Evolutionary conservation across 2,329 filamentous ascomycete species (phyloP), one percentile per base, ranked within the genome.

Genomic region (Parafenestella ontariensis): DNA sequence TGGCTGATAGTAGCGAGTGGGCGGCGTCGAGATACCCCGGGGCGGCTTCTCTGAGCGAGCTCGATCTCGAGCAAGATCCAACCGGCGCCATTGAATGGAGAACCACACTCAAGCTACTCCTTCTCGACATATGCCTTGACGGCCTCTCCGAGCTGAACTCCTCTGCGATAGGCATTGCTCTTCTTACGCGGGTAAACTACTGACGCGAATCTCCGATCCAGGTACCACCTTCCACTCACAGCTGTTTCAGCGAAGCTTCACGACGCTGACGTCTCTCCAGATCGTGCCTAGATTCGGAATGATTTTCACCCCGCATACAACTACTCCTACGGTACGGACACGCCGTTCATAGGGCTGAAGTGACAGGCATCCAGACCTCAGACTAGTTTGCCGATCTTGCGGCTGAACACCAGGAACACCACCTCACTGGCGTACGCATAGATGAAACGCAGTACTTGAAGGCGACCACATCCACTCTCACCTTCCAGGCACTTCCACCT

Each of bases 1-100:
- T 48, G 47, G 36, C 40, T 46, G 18, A 23, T 26, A 42, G 50
- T 56, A 44, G 41, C 52, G 46, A 46, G 44, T 36, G 17, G 36
- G 47, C 36, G 23, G n/a, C n/a, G n/a, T 49, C 44, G 24, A 39
- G 3, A 24, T 23, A n/a, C 39, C 33, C 29, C 29, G 41, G 42
- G 20, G 9, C 24, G 29, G 7, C 23, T 43, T 11, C 41, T 31
- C 5, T 28, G 41, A 17, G 24, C 9, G 23, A 43, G 41, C 41
- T 11, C 6, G 26, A 43, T 10, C 11, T n/a, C n/a, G 21, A 29
- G 15, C 24, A 18, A 3, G 24, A 29, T 15, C n/a, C 5, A 8
- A 13, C 24, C 41, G 10, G 10, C 5, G 5, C 13, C 24, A 23
- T 4, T 26, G 13, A 31, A 20, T 43, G n/a, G 24, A 29, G 23